Evolutionary conservation across 805 yeast genomes (phyloP), one percentile per base, ranked within the genome.

Genomic region (Starmerella bombicola): DNA sequence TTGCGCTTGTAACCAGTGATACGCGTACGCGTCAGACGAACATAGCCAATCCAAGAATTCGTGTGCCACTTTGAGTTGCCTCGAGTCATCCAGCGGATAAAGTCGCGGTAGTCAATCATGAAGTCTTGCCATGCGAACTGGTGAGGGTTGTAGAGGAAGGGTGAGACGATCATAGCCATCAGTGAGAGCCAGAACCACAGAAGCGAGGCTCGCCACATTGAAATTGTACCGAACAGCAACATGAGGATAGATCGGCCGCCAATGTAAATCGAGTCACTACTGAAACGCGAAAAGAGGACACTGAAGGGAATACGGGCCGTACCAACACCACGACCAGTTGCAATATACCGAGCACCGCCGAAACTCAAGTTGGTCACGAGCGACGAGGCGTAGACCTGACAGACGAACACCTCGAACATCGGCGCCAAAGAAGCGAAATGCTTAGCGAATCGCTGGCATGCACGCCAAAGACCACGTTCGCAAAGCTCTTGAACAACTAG

Each of bases 151-250:
- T 84, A 91, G 46, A 91, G 58, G 62, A 88, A 85, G 56, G 98
- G 98, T 36, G 97, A 79, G 53, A 84, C 74, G 66, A 84, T 72
- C 66, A 91, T 71, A 3, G 97, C 82, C 35, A 85, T 70, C 53
- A 85, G 68, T 16, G 94, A 80, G 45, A 91, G 79, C 96, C 97
- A 91, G 75, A 91, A 91, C 95, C 96, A 91, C 49, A 88, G 64
- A 54, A 91, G 69, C 32, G 96, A 82, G 19, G 95, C 80, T 65
- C 83, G 93, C 97, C 97, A 85, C 71, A 83, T 80, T 0, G 95
- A 68, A 7, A 78, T 57, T 0, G 84, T 73, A 6, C 86, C 81
- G 65, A 83, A 85, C 37, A 82, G 51, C 22, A 86, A 63, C 67
- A 80, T 71, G 49, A 84, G 57, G 49, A 80, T 67, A 9, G 82